Base-by-base conservation (phyloP, 306 rosid species). In the Pterocarpus santalinus region DNA sequence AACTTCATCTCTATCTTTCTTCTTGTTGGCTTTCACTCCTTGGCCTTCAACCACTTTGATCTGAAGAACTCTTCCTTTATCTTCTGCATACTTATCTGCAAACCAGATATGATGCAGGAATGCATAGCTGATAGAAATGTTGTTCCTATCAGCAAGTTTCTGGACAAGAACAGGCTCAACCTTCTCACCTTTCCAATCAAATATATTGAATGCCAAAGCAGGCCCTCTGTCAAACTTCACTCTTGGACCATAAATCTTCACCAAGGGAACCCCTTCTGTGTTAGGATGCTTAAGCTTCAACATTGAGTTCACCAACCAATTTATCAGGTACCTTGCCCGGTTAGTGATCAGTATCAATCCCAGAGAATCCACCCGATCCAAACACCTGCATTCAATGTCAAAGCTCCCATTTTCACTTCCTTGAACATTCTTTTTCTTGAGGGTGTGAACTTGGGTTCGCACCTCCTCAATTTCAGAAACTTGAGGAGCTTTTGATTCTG, bases 171-270 rank as follows among this genome's bases (percentile, higher is more conserved):
- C 90, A 10, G 99, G 98, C 73, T 95, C 99, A 12, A 95, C 89
- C 66, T 89, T 93, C 62, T 90, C 95, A 73, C 99, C 96, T 86
- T 90, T 95, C 99, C 98, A 95, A 81, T 93, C 99, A 52, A 82
- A 95, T 64, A 95, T 74, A 78, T 95, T 95, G 89, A 95, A 95
- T 28, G 99, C 97, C 73, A 95, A 39, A 53, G 99, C 97, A 30
- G 99, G 87, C 1, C 99, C 98, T 43, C 99, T 80, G 16, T 93
- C 95, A 70, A 93, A 95, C 69, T 81, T 93, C 81, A 95, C 86
- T 82, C 86, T 90, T 62, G 99, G 98, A 28, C 99, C 99, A 39
- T 91, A 91, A 22, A 95, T 93, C 86, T 72, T 91, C 1, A 95
- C 89, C 69, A 95, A 8, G 53, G 79, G 62, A 70, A 69, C 83